phyloP scores from a whole-genome alignment of 2,329 filamentous ascomycete species.

The Alternaria atra region DNA sequence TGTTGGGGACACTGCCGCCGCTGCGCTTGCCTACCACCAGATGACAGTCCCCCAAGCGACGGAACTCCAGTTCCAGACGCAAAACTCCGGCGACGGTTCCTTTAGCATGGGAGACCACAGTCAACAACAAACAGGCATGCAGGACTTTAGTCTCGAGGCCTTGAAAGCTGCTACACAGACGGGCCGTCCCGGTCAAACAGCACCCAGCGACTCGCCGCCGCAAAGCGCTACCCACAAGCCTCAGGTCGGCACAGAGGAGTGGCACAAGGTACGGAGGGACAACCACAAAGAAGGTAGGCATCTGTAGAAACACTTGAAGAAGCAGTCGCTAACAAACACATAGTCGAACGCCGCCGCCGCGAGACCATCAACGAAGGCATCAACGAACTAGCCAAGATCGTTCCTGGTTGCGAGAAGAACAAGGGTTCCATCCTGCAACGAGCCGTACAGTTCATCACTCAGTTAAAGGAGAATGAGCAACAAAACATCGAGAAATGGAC shows the following conservation, averaged over 20 bases:
- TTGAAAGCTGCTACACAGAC: conserved; percentile 59
- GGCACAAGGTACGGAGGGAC: conserved; percentile 96
- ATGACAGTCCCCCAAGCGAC: conserved; percentile 67
- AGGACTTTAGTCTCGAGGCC: conserved; percentile 58
- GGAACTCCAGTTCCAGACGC: conserved; percentile 61
- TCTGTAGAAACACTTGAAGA: neutral
- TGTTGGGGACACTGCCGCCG: conserved; percentile 68
- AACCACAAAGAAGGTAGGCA: conserved; percentile 95
- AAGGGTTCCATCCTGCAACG: conserved; percentile 96
- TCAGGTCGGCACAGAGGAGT: conserved; percentile 93
- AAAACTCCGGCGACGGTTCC: conserved; percentile 54
- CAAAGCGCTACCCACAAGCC: conserved; percentile 67
- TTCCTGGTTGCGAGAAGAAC: conserved; percentile 98
- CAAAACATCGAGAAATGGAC: conserved; percentile 97
- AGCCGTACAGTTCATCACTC: conserved; percentile 91
- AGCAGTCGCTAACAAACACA: conserved; percentile 14
- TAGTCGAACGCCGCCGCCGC: conserved; percentile 93
- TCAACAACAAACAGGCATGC: conserved; percentile 49
- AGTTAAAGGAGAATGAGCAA: conserved; percentile 91
- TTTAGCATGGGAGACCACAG: conserved; percentile 57
- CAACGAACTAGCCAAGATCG: conserved; percentile 96
- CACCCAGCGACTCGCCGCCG: conserved; percentile 48
- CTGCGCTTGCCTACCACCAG: conserved; percentile 62
- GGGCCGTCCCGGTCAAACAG: conserved; percentile 56
- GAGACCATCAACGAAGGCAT: conserved; percentile 99